Evolutionary conservation across 2,329 filamentous ascomycete species (phyloP), one percentile per base, ranked within the genome.

Genomic region (Coccinonectria pachysandricola): DNA sequence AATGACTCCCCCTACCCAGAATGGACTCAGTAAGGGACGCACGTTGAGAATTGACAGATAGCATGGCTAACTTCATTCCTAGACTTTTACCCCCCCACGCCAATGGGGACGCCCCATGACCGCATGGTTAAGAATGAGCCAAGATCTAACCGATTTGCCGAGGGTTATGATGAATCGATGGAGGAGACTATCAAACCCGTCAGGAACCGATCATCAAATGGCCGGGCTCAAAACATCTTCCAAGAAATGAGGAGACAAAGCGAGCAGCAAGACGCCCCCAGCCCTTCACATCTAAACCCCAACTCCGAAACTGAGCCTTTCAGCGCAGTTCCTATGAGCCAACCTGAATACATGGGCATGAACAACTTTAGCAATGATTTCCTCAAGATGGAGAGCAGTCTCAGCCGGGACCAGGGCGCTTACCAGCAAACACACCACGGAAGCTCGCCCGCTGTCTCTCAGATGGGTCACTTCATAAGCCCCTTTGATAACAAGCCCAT

Each of bases 71-170:
- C 17, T 35, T 21, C 8, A 17, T 23, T 13, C 16, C 27, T 32
- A 76, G 75, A 60, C 39, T 77, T 73, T 42, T 71, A 72, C 38
- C 78, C 78, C 31, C 68, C 76, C 23, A 83, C 79, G 15, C 78
- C 79, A 27, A 69, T 68, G 43, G 71, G 74, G 27, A 80, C 75
- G 12, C 76, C 78, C 21, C 63, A 66, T 35, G 55, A 65, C 34
- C 55, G 58, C 25, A 42, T 57, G 21, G 43, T 50, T 22, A 65
- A 65, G 53, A 55, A 60, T 19, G 49, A 57, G 23, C 37, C 52
- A 10, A 52, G 53, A 4, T 57, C 59, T 3, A 57, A 51, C 39
- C 54, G 78, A 28, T 79, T 79, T 44, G 50, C 64, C 3, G 71
- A 76, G 14, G 64, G 62, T 23, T 75, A 75, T 37, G 74, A 79